Evolutionary conservation across 2,329 filamentous ascomycete species (phyloP), one percentile per base, ranked within the genome.

Genomic region (Talaromyces sp.): DNA sequence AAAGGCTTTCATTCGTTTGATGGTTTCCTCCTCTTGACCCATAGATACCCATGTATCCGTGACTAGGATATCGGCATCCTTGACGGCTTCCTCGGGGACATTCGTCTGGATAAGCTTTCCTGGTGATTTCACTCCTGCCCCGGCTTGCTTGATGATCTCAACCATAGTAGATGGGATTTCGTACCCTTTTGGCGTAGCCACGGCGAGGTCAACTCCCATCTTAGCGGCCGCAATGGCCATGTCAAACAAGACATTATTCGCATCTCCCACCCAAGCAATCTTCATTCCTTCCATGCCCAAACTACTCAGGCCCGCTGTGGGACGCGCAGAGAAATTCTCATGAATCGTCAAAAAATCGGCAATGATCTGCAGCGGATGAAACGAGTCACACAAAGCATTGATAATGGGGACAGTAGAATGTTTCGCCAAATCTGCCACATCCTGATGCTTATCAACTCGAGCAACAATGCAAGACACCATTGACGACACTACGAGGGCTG

Each of bases 1-100:
- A 72, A 99, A 99, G 2, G 86, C 91, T 69, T 87, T 84, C 60
- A 97, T 72, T 53, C 90, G 81, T 79, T 88, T 88, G 64, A 86
- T 80, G 39, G 85, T 81, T 75, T 99, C 94, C 58, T 84, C 84
- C 74, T 99, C 94, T 75, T 97, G 93, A 48, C 94, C 94, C 94
- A 99, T 99, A 1, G 91, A 96, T 33, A 99, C 84, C 94, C 94
- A 99, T 1, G 94, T 99, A 69, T 99, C 94, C 0, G 94, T 99
- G 21, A 97, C 91, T 59, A 99, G 79, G 55, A 97, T 83, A 71
- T 99, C 88, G 2, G 94, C 93, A 63, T 87, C 79, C 77, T 89
- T 89, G 69, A 97, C 85, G 1, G 81, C 94, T 68, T 96, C 89
- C 70, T 94, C 89, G 0, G 93, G 94, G 0, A 88, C 78, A 21